These are phyloP conservation scores for Thelonectria olida DNA, from an alignment of 2,329 filamentous ascomycete genomes.

Conservation along the genomic window DNA sequence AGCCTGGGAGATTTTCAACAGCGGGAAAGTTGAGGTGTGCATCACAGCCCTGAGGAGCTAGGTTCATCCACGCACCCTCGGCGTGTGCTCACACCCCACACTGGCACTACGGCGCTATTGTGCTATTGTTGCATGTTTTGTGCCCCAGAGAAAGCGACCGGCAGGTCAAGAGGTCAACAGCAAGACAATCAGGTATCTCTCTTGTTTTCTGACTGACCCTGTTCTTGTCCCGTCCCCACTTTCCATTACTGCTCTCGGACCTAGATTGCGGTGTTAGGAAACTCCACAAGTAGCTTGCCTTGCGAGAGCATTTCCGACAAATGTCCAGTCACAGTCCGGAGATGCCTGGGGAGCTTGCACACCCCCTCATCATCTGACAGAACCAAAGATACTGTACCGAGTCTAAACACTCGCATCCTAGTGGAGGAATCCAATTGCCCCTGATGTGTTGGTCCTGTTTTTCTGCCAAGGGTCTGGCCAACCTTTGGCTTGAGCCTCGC, in stretches of 20 bases:
- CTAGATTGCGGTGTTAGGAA: background rate
- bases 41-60: no score
- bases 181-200: background rate
- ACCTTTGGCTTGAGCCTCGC: slow-evolving; percentile 6
- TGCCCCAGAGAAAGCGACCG: slow-evolving; percentile 13
- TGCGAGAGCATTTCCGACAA: no score
- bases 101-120: slow-evolving; percentile 1
- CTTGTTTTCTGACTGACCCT: no score
- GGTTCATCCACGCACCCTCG: background rate
- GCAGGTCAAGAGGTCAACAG: slow-evolving; percentile 5
- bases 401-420: slow-evolving; percentile 26
- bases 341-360: no score
- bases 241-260: background rate
- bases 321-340: no score
- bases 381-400: slow-evolving; percentile 8
- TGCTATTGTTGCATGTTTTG: slow-evolving; percentile 7
- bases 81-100: slow-evolving; percentile 4
- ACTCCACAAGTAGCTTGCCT: no score
- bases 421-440: slow-evolving; percentile 41
- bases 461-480: slow-evolving; percentile 22
- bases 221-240: no score
- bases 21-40: no score
- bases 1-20: no score
- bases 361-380: background rate
- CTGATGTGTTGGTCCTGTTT: slow-evolving; percentile 11